Evolutionary conservation across 345 rosid genomes (phyloP).

Genomic region (Syzygium grande): DNA sequence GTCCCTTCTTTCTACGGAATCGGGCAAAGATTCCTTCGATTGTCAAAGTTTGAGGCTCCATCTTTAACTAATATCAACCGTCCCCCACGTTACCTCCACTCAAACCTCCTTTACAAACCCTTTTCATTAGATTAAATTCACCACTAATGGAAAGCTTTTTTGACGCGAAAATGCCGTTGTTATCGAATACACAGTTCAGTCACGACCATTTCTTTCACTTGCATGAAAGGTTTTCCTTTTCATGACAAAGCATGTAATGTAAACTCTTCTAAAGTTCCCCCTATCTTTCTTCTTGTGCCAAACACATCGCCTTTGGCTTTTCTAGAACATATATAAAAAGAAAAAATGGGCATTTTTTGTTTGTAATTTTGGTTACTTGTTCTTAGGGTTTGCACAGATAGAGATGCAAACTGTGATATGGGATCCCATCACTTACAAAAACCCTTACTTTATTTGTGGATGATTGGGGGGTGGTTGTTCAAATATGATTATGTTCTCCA

Average conservation of each 20-base stretch:
- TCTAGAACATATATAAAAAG: background rate
- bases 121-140: background rate
- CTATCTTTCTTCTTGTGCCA: background rate
- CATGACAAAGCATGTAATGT: background rate
- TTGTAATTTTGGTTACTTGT: background rate
- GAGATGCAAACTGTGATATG: conserved; percentile 8
- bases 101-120: background rate
- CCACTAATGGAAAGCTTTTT: background rate
- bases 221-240: background rate
- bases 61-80: conserved; percentile 38
- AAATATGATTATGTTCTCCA: background rate
- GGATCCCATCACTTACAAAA: conserved; percentile 7
- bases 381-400: background rate
- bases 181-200: background rate
- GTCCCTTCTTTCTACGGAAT: conserved; percentile 44
- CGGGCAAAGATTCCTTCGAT: conserved; percentile 5
- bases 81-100: conserved; percentile 32
- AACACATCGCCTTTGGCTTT: background rate
- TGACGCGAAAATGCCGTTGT: background rate
- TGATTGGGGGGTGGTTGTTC: background rate
- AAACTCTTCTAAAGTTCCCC: background rate
- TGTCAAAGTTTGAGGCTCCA: conserved; percentile 53
- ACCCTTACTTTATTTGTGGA: background rate
- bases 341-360: background rate
- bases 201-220: background rate